Evolutionary conservation across 1,139 yeast species (phyloP).

Genomic region (Geotrichum macrosporum): DNA sequence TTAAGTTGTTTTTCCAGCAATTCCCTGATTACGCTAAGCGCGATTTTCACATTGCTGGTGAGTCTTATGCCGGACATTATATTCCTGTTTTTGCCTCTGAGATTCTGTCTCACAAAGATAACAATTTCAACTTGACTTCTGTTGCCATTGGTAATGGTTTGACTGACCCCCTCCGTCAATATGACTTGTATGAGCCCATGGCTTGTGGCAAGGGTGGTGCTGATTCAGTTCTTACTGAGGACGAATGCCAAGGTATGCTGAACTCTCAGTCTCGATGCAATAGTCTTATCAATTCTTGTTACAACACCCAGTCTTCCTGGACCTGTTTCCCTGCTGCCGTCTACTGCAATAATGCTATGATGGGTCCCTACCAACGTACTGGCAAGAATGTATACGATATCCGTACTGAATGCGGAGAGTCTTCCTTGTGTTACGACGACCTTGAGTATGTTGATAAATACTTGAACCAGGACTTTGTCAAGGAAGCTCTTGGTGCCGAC

Average conservation of each 20-base stretch:
- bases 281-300: slow-evolving; percentile 51
- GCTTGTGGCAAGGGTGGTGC: slow-evolving; percentile 82
- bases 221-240: slow-evolving; percentile 57
- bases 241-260: slow-evolving; percentile 56
- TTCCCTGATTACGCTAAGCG: slow-evolving; percentile 58
- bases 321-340: slow-evolving; percentile 60
- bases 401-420: slow-evolving; percentile 53
- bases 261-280: slow-evolving; percentile 56
- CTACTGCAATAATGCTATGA: slow-evolving; percentile 62
- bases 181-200: slow-evolving; percentile 71
- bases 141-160: slow-evolving; percentile 81
- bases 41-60: slow-evolving; percentile 80
- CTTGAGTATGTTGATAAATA: slow-evolving; percentile 53
- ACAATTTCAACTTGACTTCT: slow-evolving; percentile 63
- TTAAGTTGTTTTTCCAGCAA: slow-evolving; percentile 70
- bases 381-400: slow-evolving; percentile 70
- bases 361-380: slow-evolving; percentile 52
- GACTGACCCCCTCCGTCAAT: slow-evolving; percentile 69
- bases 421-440: slow-evolving; percentile 55
- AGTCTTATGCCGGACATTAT: slow-evolving; percentile 85
- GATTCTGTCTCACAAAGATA: slow-evolving; percentile 57
- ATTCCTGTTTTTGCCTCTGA: slow-evolving; percentile 76
- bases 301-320: slow-evolving; percentile 49
- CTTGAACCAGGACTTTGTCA: slow-evolving; percentile 57
- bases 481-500: slow-evolving; percentile 56